Percentiles rank a stretch among this genome's conserved stretches.
Conservation (phyloP, 1,284 basidiomycete genomes). For the Leccinum fuscescens region DNA sequence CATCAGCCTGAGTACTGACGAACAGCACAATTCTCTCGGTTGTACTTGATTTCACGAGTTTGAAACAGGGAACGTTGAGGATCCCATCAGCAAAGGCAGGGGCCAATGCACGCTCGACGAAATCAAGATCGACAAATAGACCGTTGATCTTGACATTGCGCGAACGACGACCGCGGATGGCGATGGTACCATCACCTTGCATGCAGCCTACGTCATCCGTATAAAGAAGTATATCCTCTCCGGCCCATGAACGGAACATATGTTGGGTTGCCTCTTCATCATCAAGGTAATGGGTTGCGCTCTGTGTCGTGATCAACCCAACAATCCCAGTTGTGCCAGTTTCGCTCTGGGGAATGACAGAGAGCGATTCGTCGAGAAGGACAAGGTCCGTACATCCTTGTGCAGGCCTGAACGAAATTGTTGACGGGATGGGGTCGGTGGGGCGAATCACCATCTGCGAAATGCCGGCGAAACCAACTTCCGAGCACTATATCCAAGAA, state of each 20-base stretch:
- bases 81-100: slow-evolving; percentile 20
- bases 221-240: slow-evolving; percentile 26
- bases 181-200: slow-evolving; percentile 28
- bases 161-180: slow-evolving; percentile 28
- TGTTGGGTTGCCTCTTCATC: slow-evolving; percentile 28
- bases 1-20: slow-evolving; percentile 18
- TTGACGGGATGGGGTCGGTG: slow-evolving; percentile 24
- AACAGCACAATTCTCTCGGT: slow-evolving; percentile 26
- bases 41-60: slow-evolving; percentile 28
- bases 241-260: slow-evolving; percentile 29
- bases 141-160: slow-evolving; percentile 33
- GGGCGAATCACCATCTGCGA: slow-evolving; percentile 31
- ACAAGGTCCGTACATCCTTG: slow-evolving; percentile 30
- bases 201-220: slow-evolving; percentile 31
- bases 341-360: slow-evolving; percentile 18
- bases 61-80: slow-evolving; percentile 19
- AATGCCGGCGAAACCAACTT: slow-evolving; percentile 33
- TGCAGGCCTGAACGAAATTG: slow-evolving; percentile 25
- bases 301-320: slow-evolving; percentile 25
- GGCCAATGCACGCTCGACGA: slow-evolving; percentile 28
- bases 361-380: slow-evolving; percentile 25
- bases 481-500: slow-evolving; percentile 23
- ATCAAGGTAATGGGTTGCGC: slow-evolving; percentile 27
- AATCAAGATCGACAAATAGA: slow-evolving; percentile 29
- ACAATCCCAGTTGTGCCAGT: slow-evolving; percentile 26